Conservation (phyloP, 2,329 filamentous ascomycete species). For the Microcera coccophila region DNA sequence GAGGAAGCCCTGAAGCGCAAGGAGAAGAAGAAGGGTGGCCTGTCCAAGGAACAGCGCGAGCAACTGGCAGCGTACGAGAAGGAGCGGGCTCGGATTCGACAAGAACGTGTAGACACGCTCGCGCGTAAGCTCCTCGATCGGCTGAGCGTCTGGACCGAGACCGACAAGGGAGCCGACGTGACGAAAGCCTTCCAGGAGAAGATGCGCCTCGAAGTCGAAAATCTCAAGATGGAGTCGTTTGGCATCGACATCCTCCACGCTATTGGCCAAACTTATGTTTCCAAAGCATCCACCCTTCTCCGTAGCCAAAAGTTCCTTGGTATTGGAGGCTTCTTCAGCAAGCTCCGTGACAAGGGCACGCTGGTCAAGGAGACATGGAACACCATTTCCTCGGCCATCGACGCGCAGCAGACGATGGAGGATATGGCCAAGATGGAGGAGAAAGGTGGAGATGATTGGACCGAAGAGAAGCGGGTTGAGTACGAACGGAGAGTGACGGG, state of each 20-base stretch:
- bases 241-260: conserved; percentile 94
- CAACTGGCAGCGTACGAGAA: conserved; percentile 84
- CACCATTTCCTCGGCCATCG: conserved; percentile 92
- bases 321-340: conserved; percentile 89
- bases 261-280: conserved; percentile 84
- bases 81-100: conserved; percentile 76
- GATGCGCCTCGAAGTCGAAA: conserved; percentile 90
- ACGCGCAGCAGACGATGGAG: conserved; percentile 97
- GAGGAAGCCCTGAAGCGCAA: conserved; percentile 40
- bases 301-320: conserved; percentile 97
- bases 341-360: conserved; percentile 93
- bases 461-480: conserved; percentile 92
- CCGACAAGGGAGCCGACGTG: conserved; percentile 81
- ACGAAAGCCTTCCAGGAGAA: conserved; percentile 90
- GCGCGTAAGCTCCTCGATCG: conserved; percentile 82
- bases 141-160: conserved; percentile 94
- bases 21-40: conserved; percentile 81
- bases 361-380: conserved; percentile 98
- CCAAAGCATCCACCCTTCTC: conserved; percentile 81
- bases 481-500: conserved; percentile 94
- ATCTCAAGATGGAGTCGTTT: conserved; percentile 98
- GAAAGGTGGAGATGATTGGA: conserved; percentile 94
- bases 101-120: conserved; percentile 85
- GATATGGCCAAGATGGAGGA: conserved; percentile 97
- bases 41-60: conserved; percentile 90